Percentiles rank a stretch among this genome's conserved stretches.
Conservation (phyloP, 139 green algal genomes). For the Chlorella sp. region DNA sequence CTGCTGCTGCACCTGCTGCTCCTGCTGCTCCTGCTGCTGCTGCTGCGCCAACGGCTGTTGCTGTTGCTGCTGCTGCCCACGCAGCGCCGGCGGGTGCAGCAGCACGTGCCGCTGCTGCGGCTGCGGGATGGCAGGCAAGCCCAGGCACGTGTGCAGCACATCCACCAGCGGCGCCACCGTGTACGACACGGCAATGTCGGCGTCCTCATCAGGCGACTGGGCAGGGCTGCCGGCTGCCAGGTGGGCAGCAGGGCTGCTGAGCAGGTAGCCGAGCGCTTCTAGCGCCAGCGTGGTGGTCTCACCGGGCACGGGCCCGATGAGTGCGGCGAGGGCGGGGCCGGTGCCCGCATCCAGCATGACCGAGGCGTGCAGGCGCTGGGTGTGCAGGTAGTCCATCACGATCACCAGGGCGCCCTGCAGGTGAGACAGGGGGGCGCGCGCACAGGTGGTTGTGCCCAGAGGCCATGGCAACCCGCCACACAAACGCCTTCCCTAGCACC, state of each 20-base stretch:
- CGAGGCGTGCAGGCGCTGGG: not conserved
- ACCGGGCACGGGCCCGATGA: not conserved
- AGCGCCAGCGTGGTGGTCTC: not conserved
- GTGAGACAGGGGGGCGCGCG: too few relatives aligned
- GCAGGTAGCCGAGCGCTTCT: not conserved
- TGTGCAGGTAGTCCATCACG: not conserved
- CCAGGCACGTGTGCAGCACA: not conserved
- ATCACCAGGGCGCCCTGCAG: not conserved
- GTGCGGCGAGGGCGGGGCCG: not conserved
- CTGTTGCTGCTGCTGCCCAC: not conserved
- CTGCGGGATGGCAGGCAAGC: not conserved
- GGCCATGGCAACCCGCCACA: too few relatives aligned
- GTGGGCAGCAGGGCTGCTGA: not conserved
- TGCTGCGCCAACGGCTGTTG: not conserved
- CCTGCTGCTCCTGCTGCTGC: too few relatives aligned
- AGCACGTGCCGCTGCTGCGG: not conserved
- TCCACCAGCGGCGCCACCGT: not conserved
- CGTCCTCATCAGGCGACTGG: not conserved
- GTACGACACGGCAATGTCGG: not conserved
- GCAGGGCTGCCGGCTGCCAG: too few relatives aligned
- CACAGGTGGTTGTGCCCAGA: too few relatives aligned
- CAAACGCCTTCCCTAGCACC: too few relatives aligned
- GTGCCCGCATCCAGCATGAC: not conserved
- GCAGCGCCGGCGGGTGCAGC: too few relatives aligned
- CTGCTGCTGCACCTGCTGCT: too few relatives aligned